Percentiles rank a stretch among this genome's conserved stretches.
Evolutionary conservation across 2,329 filamentous ascomycete genomes (phyloP).

Genomic region (Fusarium sp.): DNA sequence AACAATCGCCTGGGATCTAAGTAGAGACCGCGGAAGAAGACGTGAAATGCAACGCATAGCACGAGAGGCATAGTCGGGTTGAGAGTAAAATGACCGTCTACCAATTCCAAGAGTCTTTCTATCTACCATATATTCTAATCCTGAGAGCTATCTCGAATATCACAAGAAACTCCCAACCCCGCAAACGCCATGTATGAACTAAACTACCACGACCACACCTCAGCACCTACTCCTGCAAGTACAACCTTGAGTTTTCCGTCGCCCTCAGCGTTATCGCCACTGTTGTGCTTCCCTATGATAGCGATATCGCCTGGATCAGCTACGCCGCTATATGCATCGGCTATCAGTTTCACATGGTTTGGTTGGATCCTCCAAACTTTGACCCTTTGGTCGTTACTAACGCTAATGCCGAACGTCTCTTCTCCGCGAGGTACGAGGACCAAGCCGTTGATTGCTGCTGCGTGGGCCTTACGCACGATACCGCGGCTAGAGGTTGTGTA

Average conservation of each 20-base stretch:
- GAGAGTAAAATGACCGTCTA: background rate
- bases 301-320: slow-evolving; percentile 68
- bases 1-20: no score
- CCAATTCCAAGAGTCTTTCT: background rate
- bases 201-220: slow-evolving; percentile 45
- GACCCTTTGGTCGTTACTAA: slow-evolving; percentile 74
- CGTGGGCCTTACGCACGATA: slow-evolving; percentile 70
- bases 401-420: slow-evolving; percentile 57
- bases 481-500: slow-evolving; percentile 47
- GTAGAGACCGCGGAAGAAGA: no score
- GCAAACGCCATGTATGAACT: slow-evolving; percentile 10
- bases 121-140: background rate
- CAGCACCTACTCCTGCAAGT: slow-evolving; percentile 45
- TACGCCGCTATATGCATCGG: slow-evolving; percentile 70
- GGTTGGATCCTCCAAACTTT: slow-evolving; percentile 65
- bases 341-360: slow-evolving; percentile 58
- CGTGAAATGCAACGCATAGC: no score
- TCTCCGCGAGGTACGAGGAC: slow-evolving; percentile 52
- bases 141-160: background rate
- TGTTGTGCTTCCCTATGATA: slow-evolving; percentile 7
- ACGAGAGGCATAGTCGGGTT: slow-evolving; percentile 1
- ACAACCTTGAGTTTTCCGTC: slow-evolving; percentile 31
- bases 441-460: slow-evolving; percentile 77
- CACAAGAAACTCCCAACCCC: slow-evolving; percentile 12
- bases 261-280: background rate